A percentile compares a stretch with the other conserved stretches of the same genome.
phyloP scores from a whole-genome alignment of 192 early-diverging fungal species.

The Umbelopsis sp. region DNA sequence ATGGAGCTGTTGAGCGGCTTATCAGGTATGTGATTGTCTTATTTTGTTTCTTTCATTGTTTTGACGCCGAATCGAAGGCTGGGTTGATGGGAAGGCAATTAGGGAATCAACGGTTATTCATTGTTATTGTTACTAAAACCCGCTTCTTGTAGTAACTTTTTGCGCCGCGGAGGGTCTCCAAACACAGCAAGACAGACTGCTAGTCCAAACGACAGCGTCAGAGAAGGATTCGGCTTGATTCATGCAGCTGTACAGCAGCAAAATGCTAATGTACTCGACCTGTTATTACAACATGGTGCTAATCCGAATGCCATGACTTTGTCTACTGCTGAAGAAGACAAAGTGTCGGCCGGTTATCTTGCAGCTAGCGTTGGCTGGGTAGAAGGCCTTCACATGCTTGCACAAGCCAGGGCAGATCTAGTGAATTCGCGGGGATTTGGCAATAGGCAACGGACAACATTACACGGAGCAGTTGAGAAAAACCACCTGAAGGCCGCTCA shows the following conservation, averaged over 20 bases:
- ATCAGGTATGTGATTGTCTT: slow-evolving; percentile 32
- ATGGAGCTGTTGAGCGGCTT: slow-evolving; percentile 36
- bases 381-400: slow-evolving; percentile 34
- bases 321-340: slow-evolving; percentile 35
- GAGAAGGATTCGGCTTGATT: slow-evolving; percentile 42
- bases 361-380: slow-evolving; percentile 40
- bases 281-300: slow-evolving; percentile 38
- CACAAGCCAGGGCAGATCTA: slow-evolving; percentile 35
- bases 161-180: slow-evolving; percentile 39
- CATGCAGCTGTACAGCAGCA: slow-evolving; percentile 37
- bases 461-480: slow-evolving; percentile 32
- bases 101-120: too few relatives aligned
- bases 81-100: neutral
- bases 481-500: slow-evolving; percentile 11
- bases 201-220: slow-evolving; percentile 14
- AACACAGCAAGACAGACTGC: slow-evolving; percentile 42
- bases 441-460: slow-evolving; percentile 25
- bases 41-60: neutral
- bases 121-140: too few relatives aligned
- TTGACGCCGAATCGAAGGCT: neutral
- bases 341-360: slow-evolving; percentile 36
- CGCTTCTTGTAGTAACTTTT: slow-evolving; percentile 29
- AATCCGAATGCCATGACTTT: slow-evolving; percentile 41
- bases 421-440: slow-evolving; percentile 26
- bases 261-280: slow-evolving; percentile 23